Evolutionary conservation across 768 basidiomycete genomes (phyloP).

Genomic region (Pleurotus ostreatus): DNA sequence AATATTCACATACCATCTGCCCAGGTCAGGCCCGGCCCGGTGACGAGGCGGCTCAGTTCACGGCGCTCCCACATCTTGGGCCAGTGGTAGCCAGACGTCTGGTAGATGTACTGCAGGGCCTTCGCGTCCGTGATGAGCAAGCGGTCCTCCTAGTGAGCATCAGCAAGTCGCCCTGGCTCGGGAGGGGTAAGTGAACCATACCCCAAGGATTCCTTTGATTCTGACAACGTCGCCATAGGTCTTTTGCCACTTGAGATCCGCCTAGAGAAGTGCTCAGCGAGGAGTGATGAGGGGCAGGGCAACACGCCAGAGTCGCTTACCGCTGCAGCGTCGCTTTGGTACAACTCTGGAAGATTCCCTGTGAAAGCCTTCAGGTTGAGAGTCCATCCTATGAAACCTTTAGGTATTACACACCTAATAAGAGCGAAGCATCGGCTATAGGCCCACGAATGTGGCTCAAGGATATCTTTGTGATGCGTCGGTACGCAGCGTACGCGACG

Average conservation of each 20-base stretch:
- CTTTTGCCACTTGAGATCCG: constrained; percentile 50
- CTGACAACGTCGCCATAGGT: constrained; percentile 47
- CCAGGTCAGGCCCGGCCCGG: constrained; percentile 50
- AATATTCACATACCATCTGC: constrained; percentile 39
- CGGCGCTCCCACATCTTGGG: constrained; percentile 47
- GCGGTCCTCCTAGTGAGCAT: constrained; percentile 39
- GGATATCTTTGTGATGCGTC: constrained; percentile 32
- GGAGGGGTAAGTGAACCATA: constrained; percentile 18
- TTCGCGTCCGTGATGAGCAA: constrained; percentile 53
- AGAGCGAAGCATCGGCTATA: constrained; percentile 41
- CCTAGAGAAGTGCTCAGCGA: constrained; percentile 15
- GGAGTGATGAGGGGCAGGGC: constrained; percentile 11
- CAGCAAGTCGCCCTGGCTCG: background rate
- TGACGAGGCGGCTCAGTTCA: constrained; percentile 43
- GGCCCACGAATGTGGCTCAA: constrained; percentile 46
- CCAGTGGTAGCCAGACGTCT: constrained; percentile 51
- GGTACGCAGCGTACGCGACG: constrained; percentile 24
- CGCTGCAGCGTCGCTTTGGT: constrained; percentile 15
- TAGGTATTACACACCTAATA: constrained; percentile 32
- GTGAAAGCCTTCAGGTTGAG: background rate
- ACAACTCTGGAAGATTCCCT: constrained; percentile 12
- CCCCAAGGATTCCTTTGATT: constrained; percentile 47
- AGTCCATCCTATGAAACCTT: background rate
- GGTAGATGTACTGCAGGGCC: constrained; percentile 51
- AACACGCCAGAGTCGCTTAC: background rate